These are phyloP conservation scores for Trypanosoma platydactyli DNA, from an alignment of 208 protist species.

Conservation along the genomic window DNA sequence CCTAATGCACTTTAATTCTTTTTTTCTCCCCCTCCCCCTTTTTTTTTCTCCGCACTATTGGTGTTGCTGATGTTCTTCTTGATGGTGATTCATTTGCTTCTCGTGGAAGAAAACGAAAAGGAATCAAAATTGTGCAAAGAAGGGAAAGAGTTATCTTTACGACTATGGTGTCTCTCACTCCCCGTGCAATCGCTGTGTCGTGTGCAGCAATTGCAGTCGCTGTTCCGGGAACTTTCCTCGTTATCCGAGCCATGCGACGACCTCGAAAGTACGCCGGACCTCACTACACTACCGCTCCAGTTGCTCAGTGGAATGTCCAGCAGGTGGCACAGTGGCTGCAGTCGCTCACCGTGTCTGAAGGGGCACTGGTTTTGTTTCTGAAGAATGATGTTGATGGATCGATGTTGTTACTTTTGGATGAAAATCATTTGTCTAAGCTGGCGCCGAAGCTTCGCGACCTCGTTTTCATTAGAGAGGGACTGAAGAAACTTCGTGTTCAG, in stretches of 20 bases:
- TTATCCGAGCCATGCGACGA: slow-evolving; percentile 1
- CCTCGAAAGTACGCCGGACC: background rate
- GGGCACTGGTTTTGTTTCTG: slow-evolving; percentile 24
- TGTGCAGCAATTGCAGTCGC: slow-evolving; percentile 30
- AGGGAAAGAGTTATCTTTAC: background rate
- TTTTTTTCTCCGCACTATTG: background rate
- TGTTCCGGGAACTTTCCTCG: slow-evolving; percentile 19
- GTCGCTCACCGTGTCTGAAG: slow-evolving; percentile 37
- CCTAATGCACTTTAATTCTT: background rate
- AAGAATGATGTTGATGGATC: slow-evolving; percentile 44
- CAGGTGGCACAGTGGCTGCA: slow-evolving; percentile 59
- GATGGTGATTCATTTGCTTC: background rate
- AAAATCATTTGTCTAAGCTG: slow-evolving; percentile 39
- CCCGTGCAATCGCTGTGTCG: slow-evolving; percentile 9
- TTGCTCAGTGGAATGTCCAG: slow-evolving; percentile 23
- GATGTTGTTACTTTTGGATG: slow-evolving; percentile 38
- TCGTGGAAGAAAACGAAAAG: slow-evolving; percentile 4
- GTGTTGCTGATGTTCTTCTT: background rate
- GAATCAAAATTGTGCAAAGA: background rate
- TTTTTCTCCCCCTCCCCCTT: slow-evolving; percentile 9
- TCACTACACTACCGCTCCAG: slow-evolving; percentile 3
- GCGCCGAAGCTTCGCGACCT: slow-evolving; percentile 49
- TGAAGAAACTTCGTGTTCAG: slow-evolving; percentile 30
- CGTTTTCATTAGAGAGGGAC: slow-evolving; percentile 36
- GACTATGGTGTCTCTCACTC: background rate